Conservation (phyloP, 2,329 filamentous ascomycete genomes). For the Fulvia fulva region DNA sequence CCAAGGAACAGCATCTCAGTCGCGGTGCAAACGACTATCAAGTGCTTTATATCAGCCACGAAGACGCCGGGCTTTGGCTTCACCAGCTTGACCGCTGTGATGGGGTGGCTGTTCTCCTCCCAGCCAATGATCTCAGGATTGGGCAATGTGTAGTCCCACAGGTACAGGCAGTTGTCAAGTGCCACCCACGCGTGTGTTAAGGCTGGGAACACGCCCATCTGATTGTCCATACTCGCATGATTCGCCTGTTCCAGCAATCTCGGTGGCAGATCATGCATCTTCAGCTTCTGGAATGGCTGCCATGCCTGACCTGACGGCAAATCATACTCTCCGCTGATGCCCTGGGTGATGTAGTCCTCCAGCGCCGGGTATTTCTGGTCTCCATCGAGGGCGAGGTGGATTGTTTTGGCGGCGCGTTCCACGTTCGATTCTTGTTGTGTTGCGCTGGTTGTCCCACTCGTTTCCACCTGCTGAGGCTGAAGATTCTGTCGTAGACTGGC, state of each 20-base stretch:
- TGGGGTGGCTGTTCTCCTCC: conserved; percentile 82
- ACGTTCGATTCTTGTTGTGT: conserved; percentile 48
- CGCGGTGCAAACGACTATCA: conserved; percentile 84
- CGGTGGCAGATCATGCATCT: conserved; percentile 86
- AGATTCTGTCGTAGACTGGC: conserved; percentile 27
- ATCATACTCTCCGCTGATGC: conserved; percentile 89
- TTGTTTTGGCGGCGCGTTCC: conserved; percentile 73
- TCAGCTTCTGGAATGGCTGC: conserved; percentile 84
- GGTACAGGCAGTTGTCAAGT: conserved; percentile 91
- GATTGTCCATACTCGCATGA: conserved; percentile 76
- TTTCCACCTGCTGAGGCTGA: conserved; percentile 15
- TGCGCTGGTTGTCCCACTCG: conserved; percentile 9
- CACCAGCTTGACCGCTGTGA: conserved; percentile 85
- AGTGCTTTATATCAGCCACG: conserved; percentile 75
- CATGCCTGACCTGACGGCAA: conserved; percentile 65
- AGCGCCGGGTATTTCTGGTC: conserved; percentile 84
- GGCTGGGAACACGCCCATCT: conserved; percentile 92
- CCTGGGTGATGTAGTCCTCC: conserved; percentile 79
- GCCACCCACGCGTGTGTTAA: conserved; percentile 93
- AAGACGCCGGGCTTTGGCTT: conserved; percentile 85
- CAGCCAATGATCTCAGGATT: conserved; percentile 88
- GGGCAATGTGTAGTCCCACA: conserved; percentile 96
- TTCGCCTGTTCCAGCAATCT: conserved; percentile 92
- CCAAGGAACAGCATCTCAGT: conserved; percentile 84
- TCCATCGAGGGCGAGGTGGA: conserved; percentile 71